Conservation (phyloP, 352 stramenopile genomes). For the Aphanomyces invadans region DNA sequence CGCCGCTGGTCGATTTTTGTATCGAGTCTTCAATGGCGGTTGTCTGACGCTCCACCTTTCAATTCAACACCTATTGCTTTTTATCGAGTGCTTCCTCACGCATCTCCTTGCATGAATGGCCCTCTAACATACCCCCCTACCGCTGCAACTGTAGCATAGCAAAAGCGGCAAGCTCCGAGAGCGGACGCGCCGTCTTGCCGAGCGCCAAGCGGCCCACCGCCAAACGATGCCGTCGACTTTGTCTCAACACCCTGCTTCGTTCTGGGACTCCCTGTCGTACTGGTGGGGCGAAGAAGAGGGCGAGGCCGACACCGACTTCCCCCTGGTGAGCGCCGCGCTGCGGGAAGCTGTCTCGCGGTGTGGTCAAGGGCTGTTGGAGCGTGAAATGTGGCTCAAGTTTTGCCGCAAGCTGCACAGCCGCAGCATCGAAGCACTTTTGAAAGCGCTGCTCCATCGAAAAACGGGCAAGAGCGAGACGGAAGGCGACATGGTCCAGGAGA, state of each 20-base stretch:
- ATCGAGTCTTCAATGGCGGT: too few relatives aligned
- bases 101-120: too few relatives aligned
- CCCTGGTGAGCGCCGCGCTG: conserved; percentile 68
- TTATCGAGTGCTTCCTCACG: too few relatives aligned
- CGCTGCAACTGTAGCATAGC: conserved; percentile 27
- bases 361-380: conserved; percentile 66
- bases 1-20: too few relatives aligned
- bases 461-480: conserved; percentile 72
- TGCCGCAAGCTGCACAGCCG: conserved; percentile 63
- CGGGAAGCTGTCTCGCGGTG: conserved; percentile 63
- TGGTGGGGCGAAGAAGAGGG: conserved; percentile 73
- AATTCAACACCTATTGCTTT: too few relatives aligned
- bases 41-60: too few relatives aligned
- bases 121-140: too few relatives aligned
- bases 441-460: conserved; percentile 45
- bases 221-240: background rate
- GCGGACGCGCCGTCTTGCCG: conserved; percentile 62
- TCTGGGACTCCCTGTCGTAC: conserved; percentile 81
- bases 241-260: background rate
- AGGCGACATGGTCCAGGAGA: conserved; percentile 83
- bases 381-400: conserved; percentile 81
- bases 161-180: conserved; percentile 56
- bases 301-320: conserved; percentile 69
- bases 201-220: conserved; percentile 72
- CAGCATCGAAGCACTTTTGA: conserved; percentile 52